Evolutionary conservation across 2,329 filamentous ascomycete genomes (phyloP), one percentile per base, ranked within the genome.

Genomic region (Microdochium nivale): DNA sequence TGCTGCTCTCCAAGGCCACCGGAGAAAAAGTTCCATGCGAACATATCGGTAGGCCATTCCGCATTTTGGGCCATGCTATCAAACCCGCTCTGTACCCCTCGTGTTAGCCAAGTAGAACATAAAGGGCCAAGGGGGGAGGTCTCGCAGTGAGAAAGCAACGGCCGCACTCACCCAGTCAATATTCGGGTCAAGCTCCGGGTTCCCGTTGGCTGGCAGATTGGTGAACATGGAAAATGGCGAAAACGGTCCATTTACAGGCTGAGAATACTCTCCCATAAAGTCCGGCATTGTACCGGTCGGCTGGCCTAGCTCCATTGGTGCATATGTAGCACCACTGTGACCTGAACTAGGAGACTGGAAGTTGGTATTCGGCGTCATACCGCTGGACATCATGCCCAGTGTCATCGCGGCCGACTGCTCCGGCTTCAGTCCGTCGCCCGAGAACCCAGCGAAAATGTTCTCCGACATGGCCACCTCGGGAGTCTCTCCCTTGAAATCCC

Each of bases 31-130:
- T 80, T 78, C 16, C 72, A 70, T 52, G 56, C 53, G 46, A 76
- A 25, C 46, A 44, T 73, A 30, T 80, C 77, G 2, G 70, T 66
- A 25, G 72, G 75, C 71, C 77, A 81, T 43, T 72, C 74, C 14
- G 76, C 72, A n/a, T 65, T 73, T 50, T 83, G 79, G 0, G 79
- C 73, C 54, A 77, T 82, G 49, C 73, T 80, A 54, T 83, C 79
- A 48, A 83, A 76, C 13, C 76, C 74, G 44, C 75, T 74, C 79
- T 82, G 50, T 33, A 48, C 4, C 27, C n/a, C 9, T 32, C 37
- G 69, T 54, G 72, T 65, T 51, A 52, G 53, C 14, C 19, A 24
- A 24, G 16, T 3, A 3, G 4, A 21, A 19, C 21, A 11, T n/a
- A 40, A 40, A 16, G 14, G 13, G 14, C 16, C 40, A 4, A 23